phyloP scores from a whole-genome alignment of 345 rosid genomes.

The Gossypium longicalyx region DNA sequence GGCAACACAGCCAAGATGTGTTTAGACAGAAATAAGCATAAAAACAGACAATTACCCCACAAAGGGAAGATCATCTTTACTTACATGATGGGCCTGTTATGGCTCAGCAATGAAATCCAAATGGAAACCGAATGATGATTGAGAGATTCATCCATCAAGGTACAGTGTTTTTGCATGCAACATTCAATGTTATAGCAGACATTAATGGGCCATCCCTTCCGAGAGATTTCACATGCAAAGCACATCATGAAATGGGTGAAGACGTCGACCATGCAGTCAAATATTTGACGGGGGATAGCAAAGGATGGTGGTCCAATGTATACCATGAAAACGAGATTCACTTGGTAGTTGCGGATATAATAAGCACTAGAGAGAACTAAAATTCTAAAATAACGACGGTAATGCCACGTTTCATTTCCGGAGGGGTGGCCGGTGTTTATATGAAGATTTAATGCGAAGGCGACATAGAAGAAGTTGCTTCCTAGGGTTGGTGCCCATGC shows the following conservation, averaged over 20 bases:
- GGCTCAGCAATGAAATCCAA: neutral
- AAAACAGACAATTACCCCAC: neutral
- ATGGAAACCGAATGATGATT: conserved; percentile 1
- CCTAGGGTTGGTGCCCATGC: conserved; percentile 5
- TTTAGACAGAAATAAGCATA: neutral
- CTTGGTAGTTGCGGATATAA: too few species aligned
- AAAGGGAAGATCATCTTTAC: neutral
- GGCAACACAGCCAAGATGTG: neutral
- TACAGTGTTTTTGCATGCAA: neutral
- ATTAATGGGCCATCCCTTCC: neutral
- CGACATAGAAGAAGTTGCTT: neutral
- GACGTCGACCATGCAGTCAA: neutral
- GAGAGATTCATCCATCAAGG: too few species aligned
- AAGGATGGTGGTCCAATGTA: neutral
- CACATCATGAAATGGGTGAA: neutral
- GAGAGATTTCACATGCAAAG: neutral
- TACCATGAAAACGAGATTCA: neutral
- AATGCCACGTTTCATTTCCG: too few species aligned
- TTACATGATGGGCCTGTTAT: neutral
- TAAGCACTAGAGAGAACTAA: too few species aligned
- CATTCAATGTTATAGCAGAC: neutral
- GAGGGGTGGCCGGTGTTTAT: neutral
- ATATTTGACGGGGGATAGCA: neutral
- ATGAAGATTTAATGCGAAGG: neutral
- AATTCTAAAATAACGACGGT: too few species aligned